Percentiles rank a stretch among this genome's conserved stretches.
phyloP scores from a whole-genome alignment of 2,329 filamentous ascomycete genomes.

The Fragosphaeria purpurea region DNA sequence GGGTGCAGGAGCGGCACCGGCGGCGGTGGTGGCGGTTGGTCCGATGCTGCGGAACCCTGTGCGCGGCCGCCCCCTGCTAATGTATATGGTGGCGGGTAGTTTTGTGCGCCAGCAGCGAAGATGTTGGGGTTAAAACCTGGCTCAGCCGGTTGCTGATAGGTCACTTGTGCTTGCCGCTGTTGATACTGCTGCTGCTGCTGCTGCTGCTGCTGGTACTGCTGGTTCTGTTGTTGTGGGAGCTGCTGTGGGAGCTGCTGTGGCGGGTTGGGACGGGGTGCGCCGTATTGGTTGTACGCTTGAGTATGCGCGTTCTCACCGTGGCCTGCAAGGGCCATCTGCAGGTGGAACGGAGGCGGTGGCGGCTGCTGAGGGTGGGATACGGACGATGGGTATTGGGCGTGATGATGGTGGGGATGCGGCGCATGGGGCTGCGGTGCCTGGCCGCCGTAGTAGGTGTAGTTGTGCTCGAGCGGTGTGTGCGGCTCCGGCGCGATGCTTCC shows the following conservation, averaged over 20 bases:
- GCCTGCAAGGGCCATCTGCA: conserved; percentile 1
- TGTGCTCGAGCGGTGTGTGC: conserved; percentile 46
- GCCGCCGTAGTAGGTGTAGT: conserved; percentile 20
- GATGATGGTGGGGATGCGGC: conserved; percentile 45
- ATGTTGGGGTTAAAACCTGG: background rate
- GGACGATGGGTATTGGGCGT: conserved; percentile 33
- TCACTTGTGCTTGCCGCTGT: background rate
- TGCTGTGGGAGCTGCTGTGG: background rate
- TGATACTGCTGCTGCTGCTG: background rate
- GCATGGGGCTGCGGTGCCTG: conserved; percentile 44
- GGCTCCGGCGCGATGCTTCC: conserved; percentile 20
- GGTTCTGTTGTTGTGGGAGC: background rate
- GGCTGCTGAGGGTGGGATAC: conserved; percentile 16
- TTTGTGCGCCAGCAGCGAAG: background rate
- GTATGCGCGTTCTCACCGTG: background rate
- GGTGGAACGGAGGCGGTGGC: background rate
- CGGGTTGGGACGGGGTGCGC: background rate
- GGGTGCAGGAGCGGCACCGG: conserved; percentile 30
- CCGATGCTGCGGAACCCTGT: background rate
- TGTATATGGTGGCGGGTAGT: background rate
- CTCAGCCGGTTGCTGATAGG: background rate
- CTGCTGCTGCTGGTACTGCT: background rate
- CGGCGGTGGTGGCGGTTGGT: background rate
- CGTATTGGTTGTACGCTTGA: background rate
- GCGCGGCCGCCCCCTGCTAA: background rate